phyloP scores from a whole-genome alignment of 176 grass and related monocot genomes.

The Guadua angustifolia region DNA sequence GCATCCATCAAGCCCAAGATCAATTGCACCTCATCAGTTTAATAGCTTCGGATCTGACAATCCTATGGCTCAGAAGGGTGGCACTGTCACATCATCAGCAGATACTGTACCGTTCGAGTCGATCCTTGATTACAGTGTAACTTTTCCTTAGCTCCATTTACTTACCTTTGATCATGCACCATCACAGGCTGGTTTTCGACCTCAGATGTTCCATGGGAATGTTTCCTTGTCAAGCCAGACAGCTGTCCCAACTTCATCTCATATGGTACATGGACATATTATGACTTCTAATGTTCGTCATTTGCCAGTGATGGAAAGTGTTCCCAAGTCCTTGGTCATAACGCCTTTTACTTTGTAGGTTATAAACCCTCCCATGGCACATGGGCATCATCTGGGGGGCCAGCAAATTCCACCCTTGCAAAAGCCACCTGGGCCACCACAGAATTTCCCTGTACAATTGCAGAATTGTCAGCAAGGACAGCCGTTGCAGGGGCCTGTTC shows the following conservation, averaged over 20 bases:
- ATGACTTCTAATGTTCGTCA: constrained; percentile 10
- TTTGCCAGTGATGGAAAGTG: constrained; percentile 32
- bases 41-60: constrained; percentile 73
- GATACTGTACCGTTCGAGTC: constrained; percentile 65
- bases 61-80: constrained; percentile 48
- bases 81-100: constrained; percentile 57
- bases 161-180: constrained; percentile 37
- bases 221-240: constrained; percentile 65
- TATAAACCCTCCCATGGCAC: constrained; percentile 59
- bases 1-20: constrained; percentile 70
- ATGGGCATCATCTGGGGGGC: constrained; percentile 61
- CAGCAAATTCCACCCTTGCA: constrained; percentile 76
- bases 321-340: constrained; percentile 26
- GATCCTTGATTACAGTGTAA: constrained; percentile 37
- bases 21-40: constrained; percentile 67
- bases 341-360: constrained; percentile 57
- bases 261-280: constrained; percentile 62
- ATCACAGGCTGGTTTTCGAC: constrained; percentile 62
- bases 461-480: constrained; percentile 68
- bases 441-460: constrained; percentile 65
- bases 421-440: constrained; percentile 56
- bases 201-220: constrained; percentile 55
- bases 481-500: constrained; percentile 42
- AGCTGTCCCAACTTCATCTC: constrained; percentile 58
- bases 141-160: constrained; percentile 27